A percentile compares a stretch with the other conserved stretches of the same genome.
Evolutionary conservation across 2,329 filamentous ascomycete genomes (phyloP).

Genomic region (Tolypocladium capitatum): DNA sequence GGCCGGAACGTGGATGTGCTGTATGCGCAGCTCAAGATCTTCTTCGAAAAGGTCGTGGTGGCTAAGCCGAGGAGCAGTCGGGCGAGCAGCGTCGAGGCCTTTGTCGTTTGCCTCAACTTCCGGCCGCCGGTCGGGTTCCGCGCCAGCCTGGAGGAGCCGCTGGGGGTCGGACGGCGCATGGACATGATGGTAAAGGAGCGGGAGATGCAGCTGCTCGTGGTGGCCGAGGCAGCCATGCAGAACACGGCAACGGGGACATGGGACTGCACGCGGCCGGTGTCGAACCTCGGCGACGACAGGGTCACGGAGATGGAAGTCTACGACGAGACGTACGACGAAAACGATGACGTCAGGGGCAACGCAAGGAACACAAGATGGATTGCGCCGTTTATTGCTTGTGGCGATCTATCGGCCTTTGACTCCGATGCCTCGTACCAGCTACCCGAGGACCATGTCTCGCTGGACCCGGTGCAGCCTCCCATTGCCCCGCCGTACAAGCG

Average conservation of each 20-base stretch:
- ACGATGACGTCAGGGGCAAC: slow-evolving; percentile 10
- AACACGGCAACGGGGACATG: slow-evolving; percentile 30
- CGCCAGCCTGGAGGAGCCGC: slow-evolving; percentile 60
- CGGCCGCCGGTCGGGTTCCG: slow-evolving; percentile 63
- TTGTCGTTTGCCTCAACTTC: slow-evolving; percentile 90
- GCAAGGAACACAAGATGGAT: slow-evolving; percentile 57
- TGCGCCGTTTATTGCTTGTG: slow-evolving; percentile 92
- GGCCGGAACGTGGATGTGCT: slow-evolving; percentile 91
- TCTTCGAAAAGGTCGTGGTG: slow-evolving; percentile 74
- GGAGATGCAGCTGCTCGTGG: slow-evolving; percentile 24
- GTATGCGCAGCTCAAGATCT: slow-evolving; percentile 83
- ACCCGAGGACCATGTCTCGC: slow-evolving; percentile 70
- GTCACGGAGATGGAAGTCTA: slow-evolving; percentile 38
- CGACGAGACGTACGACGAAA: slow-evolving; percentile 21
- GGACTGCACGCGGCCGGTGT: slow-evolving; percentile 15
- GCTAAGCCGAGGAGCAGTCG: slow-evolving; percentile 89
- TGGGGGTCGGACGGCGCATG: slow-evolving; percentile 50
- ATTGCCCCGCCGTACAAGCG: slow-evolving; percentile 92
- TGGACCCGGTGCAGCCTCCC: slow-evolving; percentile 88
- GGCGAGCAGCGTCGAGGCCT: slow-evolving; percentile 94
- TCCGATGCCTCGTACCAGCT: slow-evolving; percentile 89
- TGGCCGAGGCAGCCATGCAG: slow-evolving; percentile 31
- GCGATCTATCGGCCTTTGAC: slow-evolving; percentile 87
- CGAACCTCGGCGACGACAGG: slow-evolving; percentile 15
- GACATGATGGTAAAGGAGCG: slow-evolving; percentile 34